Evolutionary conservation across 164 flowering plant species (phyloP), one percentile per base, ranked within the genome.

Genomic region (Santalum album): DNA sequence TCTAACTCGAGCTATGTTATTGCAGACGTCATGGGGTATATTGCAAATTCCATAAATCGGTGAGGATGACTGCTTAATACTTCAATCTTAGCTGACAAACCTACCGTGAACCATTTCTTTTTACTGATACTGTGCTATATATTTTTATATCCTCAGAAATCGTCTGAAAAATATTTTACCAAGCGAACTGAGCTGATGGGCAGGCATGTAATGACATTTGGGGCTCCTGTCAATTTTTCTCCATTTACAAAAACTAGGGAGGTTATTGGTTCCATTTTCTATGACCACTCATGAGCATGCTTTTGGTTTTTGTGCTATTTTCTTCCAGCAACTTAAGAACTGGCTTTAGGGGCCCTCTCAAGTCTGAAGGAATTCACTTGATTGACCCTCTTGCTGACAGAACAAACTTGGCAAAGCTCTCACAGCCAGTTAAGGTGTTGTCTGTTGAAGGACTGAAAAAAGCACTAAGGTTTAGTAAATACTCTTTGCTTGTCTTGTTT

Each of bases 361-460:
- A 57, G 39, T 55, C 83, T 34, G 81, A 84, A 68, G 96, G 96
- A 39, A 70, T 88, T 57, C 82, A 83, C 60, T 16, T 81, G 68
- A 82, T 92, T 32, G 81, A 86, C 24, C 91, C 89, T 36, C 56
- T 70, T 25, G 54, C 70, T 23, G 70, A 78, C 38, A 67, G 32
- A 57, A 72, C 65, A 62, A 76, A 63, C 62, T 18, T 49, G 17
- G 60, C 46, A 22, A 90, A 73, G 57, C 25, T 75, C 34, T 65
- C 7, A 36, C 69, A 73, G 62, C 83, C 95, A 23, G 40, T 63
- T 49, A 81, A 86, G 70, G 44, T 88, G 42, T 53, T 92, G 62
- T 83, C 92, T 38, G 89, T 88, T 58, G 98, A 88, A 34, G 86
- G 72, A 49, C 67, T 92, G 21, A 84, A 74, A 57, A 81, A 75